A percentile compares a stretch with the other conserved stretches of the same genome.
phyloP scores from a whole-genome alignment of 1,139 yeast species.

The Scheffersomyces lignicola region DNA sequence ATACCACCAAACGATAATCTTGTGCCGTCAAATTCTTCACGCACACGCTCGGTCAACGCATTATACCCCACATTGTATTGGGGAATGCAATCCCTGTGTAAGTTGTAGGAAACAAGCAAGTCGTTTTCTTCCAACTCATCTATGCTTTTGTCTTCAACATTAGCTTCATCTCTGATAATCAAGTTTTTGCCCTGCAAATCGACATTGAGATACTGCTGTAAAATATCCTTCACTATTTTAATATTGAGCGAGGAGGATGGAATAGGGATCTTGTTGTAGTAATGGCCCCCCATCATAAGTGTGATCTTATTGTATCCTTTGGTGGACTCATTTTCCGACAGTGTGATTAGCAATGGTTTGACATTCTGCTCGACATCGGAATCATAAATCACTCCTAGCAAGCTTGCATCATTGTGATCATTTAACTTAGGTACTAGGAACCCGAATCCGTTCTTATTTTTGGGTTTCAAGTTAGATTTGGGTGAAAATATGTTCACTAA shows the following conservation, averaged over 20 bases:
- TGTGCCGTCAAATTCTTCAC: conserved; percentile 29
- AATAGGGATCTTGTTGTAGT: conserved; percentile 32
- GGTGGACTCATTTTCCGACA: too few relatives aligned
- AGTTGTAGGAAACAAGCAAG: conserved; percentile 31
- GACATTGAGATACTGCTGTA: conserved; percentile 51
- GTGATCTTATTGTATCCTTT: conserved; percentile 63
- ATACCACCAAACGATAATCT: conserved; percentile 73
- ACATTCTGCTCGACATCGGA: conserved; percentile 69
- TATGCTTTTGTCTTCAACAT: conserved; percentile 19
- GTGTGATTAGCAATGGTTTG: conserved; percentile 14
- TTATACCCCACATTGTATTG: conserved; percentile 76
- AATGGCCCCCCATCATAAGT: conserved; percentile 88
- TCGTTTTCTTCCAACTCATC: conserved; percentile 29
- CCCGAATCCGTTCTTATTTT: conserved; percentile 71
- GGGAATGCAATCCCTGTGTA: conserved; percentile 68
- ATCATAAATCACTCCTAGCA: conserved; percentile 89
- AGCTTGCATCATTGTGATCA: conserved; percentile 35
- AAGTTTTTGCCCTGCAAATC: conserved; percentile 36
- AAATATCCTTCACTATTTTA: conserved; percentile 44
- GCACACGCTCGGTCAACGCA: conserved; percentile 36
- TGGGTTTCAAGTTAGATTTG: conserved; percentile 37
- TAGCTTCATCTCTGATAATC: conserved; percentile 27
- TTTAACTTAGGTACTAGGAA: conserved; percentile 69
- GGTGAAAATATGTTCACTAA: conserved; percentile 57
- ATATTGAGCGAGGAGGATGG: conserved; percentile 49